Conservation (phyloP, 108 stramenopile genomes). For the Discostella stelligeroides region DNA sequence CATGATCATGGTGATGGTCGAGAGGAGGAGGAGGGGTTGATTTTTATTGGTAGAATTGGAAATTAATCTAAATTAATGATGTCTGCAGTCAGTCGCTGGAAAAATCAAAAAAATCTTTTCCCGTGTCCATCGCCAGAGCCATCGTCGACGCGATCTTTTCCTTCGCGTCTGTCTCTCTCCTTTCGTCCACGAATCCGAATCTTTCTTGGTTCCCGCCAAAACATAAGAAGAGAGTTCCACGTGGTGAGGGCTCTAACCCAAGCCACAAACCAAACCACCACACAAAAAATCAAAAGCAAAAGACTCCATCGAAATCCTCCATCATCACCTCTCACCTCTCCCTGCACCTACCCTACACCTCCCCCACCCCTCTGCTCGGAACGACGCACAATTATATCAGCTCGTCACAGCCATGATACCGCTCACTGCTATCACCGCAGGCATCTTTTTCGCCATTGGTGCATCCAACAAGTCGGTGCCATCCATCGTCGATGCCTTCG, state of each 20-base stretch:
- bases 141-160: neutral
- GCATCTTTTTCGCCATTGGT: conserved; percentile 22
- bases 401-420: conserved; percentile 13
- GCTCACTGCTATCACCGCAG: conserved; percentile 19
- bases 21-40: neutral
- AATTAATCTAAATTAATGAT: conserved; percentile 2
- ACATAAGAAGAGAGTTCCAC: too few species aligned
- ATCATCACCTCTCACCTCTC: too few species aligned
- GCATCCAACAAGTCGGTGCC: conserved; percentile 16
- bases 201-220: too few species aligned
- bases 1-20: conserved; percentile 23
- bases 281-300: too few species aligned
- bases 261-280: too few species aligned
- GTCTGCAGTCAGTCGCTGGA: too few species aligned
- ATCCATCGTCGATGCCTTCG: conserved; percentile 2
- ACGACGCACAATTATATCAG: too few species aligned
- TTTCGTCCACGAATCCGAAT: conserved; percentile 1
- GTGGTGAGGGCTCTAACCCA: too few species aligned
- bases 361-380: too few species aligned
- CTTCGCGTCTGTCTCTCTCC: neutral
- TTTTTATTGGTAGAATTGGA: neutral
- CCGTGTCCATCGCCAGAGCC: neutral
- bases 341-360: too few species aligned
- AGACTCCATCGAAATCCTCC: too few species aligned
- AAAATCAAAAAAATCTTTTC: too few species aligned